These are phyloP conservation scores for Zopfia rhizophila DNA, from an alignment of 2,329 filamentous ascomycete species.

Conservation along the genomic window DNA sequence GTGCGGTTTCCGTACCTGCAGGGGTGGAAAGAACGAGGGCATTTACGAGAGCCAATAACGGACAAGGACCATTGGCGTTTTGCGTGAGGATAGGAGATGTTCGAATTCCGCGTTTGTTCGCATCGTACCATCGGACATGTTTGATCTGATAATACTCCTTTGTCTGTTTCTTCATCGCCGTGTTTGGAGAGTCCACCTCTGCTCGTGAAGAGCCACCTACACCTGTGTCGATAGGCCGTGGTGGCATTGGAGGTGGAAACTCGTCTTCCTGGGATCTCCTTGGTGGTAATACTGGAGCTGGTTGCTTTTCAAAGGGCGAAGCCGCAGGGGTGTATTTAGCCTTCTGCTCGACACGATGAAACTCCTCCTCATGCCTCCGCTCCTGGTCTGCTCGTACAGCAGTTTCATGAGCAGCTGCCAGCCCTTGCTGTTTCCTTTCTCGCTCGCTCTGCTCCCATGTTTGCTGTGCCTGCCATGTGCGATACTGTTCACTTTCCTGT, in stretches of 20 bases:
- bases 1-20: slow-evolving; percentile 70
- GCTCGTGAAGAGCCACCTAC: slow-evolving; percentile 25
- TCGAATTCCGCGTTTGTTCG: slow-evolving; percentile 68
- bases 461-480: slow-evolving; percentile 45
- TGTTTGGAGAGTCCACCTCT: slow-evolving; percentile 52
- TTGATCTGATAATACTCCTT: slow-evolving; percentile 93
- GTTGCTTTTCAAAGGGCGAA: slow-evolving; percentile 32
- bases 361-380: slow-evolving; percentile 37
- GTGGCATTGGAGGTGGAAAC: slow-evolving; percentile 43
- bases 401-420: slow-evolving; percentile 29
- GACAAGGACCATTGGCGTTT: slow-evolving; percentile 94
- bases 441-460: slow-evolving; percentile 39
- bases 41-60: slow-evolving; percentile 91
- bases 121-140: slow-evolving; percentile 86
- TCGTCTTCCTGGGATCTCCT: slow-evolving; percentile 46
- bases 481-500: slow-evolving; percentile 23
- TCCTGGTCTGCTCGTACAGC: slow-evolving; percentile 34
- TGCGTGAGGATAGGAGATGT: slow-evolving; percentile 90
- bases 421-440: slow-evolving; percentile 34
- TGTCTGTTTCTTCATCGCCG: slow-evolving; percentile 57
- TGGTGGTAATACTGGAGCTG: slow-evolving; percentile 45
- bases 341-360: slow-evolving; percentile 33
- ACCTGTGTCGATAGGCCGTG: slow-evolving; percentile 42
- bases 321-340: slow-evolving; percentile 21
- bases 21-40: slow-evolving; percentile 86